Evolutionary conservation across 106 monocot genomes (phyloP).

Genomic region (Dendrobium nobile): DNA sequence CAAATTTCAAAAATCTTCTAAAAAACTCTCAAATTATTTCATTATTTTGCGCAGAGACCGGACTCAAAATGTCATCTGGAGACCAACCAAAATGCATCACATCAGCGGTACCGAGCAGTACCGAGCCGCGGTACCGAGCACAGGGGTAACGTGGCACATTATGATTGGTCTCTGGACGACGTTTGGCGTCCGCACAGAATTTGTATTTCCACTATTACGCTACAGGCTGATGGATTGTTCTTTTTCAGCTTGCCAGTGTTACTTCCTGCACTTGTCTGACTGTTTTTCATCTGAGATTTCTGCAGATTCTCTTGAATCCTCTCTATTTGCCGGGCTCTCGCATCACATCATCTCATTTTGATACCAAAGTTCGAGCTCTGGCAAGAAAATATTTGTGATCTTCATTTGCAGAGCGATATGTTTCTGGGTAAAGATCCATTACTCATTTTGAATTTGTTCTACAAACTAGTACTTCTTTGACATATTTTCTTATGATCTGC

Average conservation of each 20-base stretch:
- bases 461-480: not conserved
- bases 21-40: no score
- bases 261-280: not conserved
- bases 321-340: conserved; percentile 88
- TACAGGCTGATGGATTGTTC: no score
- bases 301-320: conserved; percentile 87
- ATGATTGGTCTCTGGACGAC: no score
- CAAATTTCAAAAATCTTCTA: no score
- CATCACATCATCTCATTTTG: conserved; percentile 78
- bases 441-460: not conserved
- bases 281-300: not conserved
- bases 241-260: not conserved
- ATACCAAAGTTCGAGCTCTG: conserved; percentile 88
- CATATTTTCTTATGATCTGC: not conserved
- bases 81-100: no score
- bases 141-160: no score
- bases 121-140: no score
- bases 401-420: not conserved
- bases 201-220: no score
- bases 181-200: no score
- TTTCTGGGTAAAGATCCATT: not conserved
- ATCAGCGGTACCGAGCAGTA: no score
- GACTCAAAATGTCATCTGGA: no score
- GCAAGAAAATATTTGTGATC: conserved; percentile 81
- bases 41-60: no score